A percentile compares a stretch with the other conserved stretches of the same genome.
These are phyloP conservation scores for Beauveria bassiana DNA, from an alignment of 2,329 filamentous ascomycete genomes.

Conservation along the genomic window DNA sequence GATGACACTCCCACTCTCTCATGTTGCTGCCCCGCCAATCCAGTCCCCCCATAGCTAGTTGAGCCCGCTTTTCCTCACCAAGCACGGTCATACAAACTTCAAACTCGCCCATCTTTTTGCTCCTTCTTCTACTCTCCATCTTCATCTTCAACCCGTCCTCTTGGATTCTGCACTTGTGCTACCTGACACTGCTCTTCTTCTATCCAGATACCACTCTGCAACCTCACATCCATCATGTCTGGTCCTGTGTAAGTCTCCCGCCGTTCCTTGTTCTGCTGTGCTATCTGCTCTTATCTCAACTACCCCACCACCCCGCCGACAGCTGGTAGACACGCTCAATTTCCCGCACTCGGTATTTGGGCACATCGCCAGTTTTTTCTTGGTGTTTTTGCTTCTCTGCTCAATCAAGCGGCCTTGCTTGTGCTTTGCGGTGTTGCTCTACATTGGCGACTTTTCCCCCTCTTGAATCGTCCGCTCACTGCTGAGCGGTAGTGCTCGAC, in stretches of 20 bases:
- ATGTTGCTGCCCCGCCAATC: slow-evolving; percentile 8
- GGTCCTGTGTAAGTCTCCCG: slow-evolving; percentile 56
- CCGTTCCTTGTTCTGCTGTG: slow-evolving; percentile 13
- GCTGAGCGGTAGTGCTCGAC: slow-evolving; percentile 54
- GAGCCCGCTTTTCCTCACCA: slow-evolving; percentile 11
- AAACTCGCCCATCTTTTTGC: slow-evolving; percentile 3
- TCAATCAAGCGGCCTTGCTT: neutral
- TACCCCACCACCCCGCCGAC: slow-evolving; percentile 11
- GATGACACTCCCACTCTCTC: slow-evolving; percentile 7
- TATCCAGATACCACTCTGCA: neutral
- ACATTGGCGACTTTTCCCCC: neutral
- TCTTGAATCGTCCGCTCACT: slow-evolving; percentile 9
- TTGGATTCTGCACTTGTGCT: neutral
- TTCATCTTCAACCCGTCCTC: neutral
- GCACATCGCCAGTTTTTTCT: slow-evolving; percentile 8
- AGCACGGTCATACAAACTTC: slow-evolving; percentile 9
- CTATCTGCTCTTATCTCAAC: slow-evolving; percentile 18
- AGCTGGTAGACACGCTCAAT: slow-evolving; percentile 8
- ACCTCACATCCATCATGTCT: slow-evolving; percentile 46
- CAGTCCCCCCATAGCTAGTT: neutral
- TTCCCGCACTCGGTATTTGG: slow-evolving; percentile 10
- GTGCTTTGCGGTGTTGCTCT: slow-evolving; percentile 16
- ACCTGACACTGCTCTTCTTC: neutral
- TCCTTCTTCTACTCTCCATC: slow-evolving; percentile 5
- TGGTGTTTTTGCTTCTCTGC: slow-evolving; percentile 5